phyloP scores from a whole-genome alignment of 805 yeast genomes.

The Sugiyamaella valdiviana region DNA sequence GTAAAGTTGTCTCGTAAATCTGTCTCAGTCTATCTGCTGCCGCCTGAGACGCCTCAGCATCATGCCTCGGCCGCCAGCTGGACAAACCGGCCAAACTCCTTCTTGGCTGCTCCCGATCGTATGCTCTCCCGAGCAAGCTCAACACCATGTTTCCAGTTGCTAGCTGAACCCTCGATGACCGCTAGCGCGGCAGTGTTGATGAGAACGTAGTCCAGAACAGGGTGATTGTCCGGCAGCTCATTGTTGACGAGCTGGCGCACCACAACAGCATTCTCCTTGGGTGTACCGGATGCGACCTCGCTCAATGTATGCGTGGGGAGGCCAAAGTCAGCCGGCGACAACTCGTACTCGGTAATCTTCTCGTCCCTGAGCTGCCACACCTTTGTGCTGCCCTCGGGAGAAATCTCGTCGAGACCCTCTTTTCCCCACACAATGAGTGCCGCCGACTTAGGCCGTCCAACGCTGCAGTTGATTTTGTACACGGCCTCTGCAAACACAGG shows the following conservation, averaged over 20 bases:
- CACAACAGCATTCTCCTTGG: slow-evolving; percentile 69
- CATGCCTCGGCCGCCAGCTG: neutral
- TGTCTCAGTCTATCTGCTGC: too few species aligned
- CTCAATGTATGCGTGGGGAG: slow-evolving; percentile 63
- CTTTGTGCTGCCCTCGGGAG: slow-evolving; percentile 77
- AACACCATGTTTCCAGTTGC: slow-evolving; percentile 73
- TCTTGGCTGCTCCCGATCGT: slow-evolving; percentile 56
- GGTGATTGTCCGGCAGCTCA: slow-evolving; percentile 38
- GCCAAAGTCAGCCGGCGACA: slow-evolving; percentile 71
- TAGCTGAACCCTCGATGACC: slow-evolving; percentile 63
- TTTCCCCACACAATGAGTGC: slow-evolving; percentile 93
- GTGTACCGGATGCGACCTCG: slow-evolving; percentile 77
- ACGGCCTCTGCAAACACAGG: slow-evolving; percentile 80
- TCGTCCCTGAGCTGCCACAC: slow-evolving; percentile 63
- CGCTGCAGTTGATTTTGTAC: slow-evolving; percentile 47
- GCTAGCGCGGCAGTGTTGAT: slow-evolving; percentile 86
- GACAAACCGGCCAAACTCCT: slow-evolving; percentile 52
- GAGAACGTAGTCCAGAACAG: slow-evolving; percentile 83
- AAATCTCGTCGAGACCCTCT: slow-evolving; percentile 86
- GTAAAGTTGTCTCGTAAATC: too few species aligned
- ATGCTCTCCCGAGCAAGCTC: slow-evolving; percentile 64
- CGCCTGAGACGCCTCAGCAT: too few species aligned
- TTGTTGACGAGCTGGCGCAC: slow-evolving; percentile 46
- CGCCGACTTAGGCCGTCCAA: slow-evolving; percentile 35
- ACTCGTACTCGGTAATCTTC: slow-evolving; percentile 25